These are phyloP conservation scores for Entomortierella lignicola DNA, from an alignment of 192 early-diverging fungal species.

Conservation along the genomic window DNA sequence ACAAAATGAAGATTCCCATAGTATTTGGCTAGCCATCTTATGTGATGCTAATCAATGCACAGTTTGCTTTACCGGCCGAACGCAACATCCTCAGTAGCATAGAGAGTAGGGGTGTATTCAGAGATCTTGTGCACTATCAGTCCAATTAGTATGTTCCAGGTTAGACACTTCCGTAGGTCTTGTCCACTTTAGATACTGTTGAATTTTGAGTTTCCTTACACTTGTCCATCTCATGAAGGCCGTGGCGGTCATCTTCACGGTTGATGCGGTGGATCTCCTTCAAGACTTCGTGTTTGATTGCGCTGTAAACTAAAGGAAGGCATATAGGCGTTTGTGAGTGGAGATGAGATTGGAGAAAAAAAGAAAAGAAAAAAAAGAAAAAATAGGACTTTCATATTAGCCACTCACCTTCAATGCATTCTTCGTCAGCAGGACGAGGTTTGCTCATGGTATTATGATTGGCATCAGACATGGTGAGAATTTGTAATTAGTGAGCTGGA, in stretches of 20 bases:
- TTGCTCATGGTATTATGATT: constrained; percentile 57
- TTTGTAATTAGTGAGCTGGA: background rate
- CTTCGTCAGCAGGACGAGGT: constrained; percentile 54
- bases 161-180: background rate
- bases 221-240: constrained; percentile 62
- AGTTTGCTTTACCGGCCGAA: constrained; percentile 54
- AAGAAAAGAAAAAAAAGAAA: background rate
- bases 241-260: constrained; percentile 49
- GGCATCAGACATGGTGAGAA: constrained; percentile 58
- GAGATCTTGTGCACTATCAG: constrained; percentile 52
- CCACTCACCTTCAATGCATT: constrained; percentile 40
- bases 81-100: constrained; percentile 63
- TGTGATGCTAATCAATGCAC: background rate
- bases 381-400: background rate
- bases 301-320: constrained; percentile 42
- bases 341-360: background rate
- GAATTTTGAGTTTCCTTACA: constrained; percentile 14
- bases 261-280: constrained; percentile 54
- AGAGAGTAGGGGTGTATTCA: constrained; percentile 58
- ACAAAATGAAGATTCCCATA: background rate
- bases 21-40: background rate
- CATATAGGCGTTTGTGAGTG: background rate
- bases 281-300: constrained; percentile 55
- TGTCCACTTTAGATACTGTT: background rate
- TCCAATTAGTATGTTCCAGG: too few relatives aligned